Evolutionary conservation across 768 basidiomycete species (phyloP).

Genomic region (Kwoniella sp.): DNA sequence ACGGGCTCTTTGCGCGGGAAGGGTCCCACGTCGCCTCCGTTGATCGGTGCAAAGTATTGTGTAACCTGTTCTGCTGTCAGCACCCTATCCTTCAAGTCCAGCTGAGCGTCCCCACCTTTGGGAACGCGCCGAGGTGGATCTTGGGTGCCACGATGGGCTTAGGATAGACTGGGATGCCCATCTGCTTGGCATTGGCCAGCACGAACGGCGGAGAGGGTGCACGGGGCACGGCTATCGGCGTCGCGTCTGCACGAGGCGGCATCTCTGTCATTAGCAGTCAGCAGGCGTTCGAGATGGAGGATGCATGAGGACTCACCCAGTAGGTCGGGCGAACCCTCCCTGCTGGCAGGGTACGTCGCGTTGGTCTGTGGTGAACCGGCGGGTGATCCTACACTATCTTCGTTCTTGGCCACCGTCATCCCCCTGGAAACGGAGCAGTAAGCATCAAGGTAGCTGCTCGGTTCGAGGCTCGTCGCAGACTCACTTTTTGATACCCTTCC

Average conservation of each 20-base stretch:
- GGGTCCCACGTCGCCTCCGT: constrained; percentile 31
- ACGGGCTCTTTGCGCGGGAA: constrained; percentile 40
- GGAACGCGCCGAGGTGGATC: constrained; percentile 29
- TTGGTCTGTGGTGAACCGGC: constrained; percentile 5
- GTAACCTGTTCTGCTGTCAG: constrained; percentile 29
- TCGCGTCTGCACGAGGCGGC: background rate
- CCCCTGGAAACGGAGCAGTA: constrained; percentile 4
- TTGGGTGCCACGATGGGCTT: constrained; percentile 39
- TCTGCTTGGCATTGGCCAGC: constrained; percentile 22
- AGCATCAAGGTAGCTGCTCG: background rate
- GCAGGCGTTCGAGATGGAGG: background rate
- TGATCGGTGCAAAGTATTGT: constrained; percentile 28
- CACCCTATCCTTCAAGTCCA: too few relatives aligned
- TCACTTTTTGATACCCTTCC: constrained; percentile 41
- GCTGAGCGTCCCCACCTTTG: constrained; percentile 39
- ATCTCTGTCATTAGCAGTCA: background rate
- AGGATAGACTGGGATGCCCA: constrained; percentile 36
- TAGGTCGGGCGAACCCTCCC: constrained; percentile 29
- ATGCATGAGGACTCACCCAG: constrained; percentile 17
- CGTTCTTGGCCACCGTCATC: constrained; percentile 21
- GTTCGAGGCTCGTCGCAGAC: constrained; percentile 6
- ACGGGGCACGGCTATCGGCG: background rate
- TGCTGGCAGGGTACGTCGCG: constrained; percentile 12
- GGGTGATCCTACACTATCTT: constrained; percentile 6
- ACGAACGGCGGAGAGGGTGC: constrained; percentile 30